Base-by-base conservation (phyloP, 768 basidiomycete species). In the Rubroboletus pulcherrimus region DNA sequence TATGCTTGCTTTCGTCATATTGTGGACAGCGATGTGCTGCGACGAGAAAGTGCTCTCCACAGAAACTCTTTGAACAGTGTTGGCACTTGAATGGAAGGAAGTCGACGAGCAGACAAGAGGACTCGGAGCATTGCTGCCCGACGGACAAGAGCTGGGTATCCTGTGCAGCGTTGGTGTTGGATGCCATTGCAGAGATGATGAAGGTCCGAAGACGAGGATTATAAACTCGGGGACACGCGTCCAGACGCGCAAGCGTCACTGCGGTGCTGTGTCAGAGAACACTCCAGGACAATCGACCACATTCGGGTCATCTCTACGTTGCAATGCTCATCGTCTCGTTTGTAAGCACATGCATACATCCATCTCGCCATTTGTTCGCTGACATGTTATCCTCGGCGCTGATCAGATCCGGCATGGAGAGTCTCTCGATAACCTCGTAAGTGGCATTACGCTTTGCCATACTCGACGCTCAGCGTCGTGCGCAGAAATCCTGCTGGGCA, bases 31-130 rank as follows among this genome's bases (percentile, higher is more conserved):
- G 74, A 64, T 93, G 91, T 2, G 77, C 78, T 17, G 79, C 74
- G 12, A 86, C 87, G 57, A 80, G 81, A 74, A 86, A 93, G 66
- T 94, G 91, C 12, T 91, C 87, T 40, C 83, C 82, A 62, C 92
- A 94, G 74, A 84, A 93, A 0, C 78, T 75, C 15, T 77, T 69
- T 14, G 77, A 66, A 69, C 91, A 94, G 63, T 91, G 89, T 48
- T 89, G 85, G 69, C 91, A 94, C 71, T 86, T 88, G 78, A 93
- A 88, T 0, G 91, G 91, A 11, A 93, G 75, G 61, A 92, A 93
- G 75, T 93, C 91, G 65, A 92, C 80, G 58, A 89, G 79, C 30
- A 77, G 71, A 72, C 91, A 93, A 1, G 81, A 71, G 0, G 80
- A 67, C 49, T 82, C 77, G 14, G 86, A 82, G 71, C 91, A 93